Evolutionary conservation across 23 red algal genomes (phyloP), one percentile per base, ranked within the genome.

Genomic region (Pyropia haitanensis): DNA sequence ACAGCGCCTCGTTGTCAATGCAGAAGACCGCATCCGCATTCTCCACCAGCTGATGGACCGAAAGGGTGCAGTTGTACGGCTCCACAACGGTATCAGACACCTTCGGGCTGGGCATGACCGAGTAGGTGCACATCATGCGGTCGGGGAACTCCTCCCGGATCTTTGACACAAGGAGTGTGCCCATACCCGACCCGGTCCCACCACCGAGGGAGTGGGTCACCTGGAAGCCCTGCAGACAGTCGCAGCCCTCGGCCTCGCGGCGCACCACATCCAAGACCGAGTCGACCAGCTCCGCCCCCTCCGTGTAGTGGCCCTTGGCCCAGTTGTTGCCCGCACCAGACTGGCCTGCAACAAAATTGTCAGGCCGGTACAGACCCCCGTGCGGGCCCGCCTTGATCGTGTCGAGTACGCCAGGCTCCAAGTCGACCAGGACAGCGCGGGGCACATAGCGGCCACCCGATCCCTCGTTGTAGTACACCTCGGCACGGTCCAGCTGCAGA

Each of bases 261-360:
- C 86, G 80, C 17, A 98, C 85, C 57, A 98, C 94, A 65, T 98
- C 94, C 14, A 98, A 64, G 1, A 86, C 85, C 44, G 30, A 72
- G 27, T 98, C 94, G 7, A 98, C 72, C 18, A 98, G 81, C 72
- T 98, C 94, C 20, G 94, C 94, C 34, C 94, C 94, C 56, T 98
- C 94, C 21, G 94, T 98, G 85, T 98, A 98, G 67, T 98, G 94
- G 39, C 94, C 94, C 71, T 98, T 98, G 27, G 94, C 94, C 94
- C 94, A 98, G 75, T 98, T 98, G 67, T 98, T 98, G 27, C 94
- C 94, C 1, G 94, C 94, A 18, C 94, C 85, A 16, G 76, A 84
- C 68, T 98, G 94, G 19, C 94, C 94, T 57, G 73, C 84, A 19
- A 98, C 94, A 88, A 91, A 91, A 80, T 91, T 98, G 61, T 98